Evolutionary conservation across 371 early-diverging fungal species (phyloP).

Genomic region (Umbelopsis sp.): DNA sequence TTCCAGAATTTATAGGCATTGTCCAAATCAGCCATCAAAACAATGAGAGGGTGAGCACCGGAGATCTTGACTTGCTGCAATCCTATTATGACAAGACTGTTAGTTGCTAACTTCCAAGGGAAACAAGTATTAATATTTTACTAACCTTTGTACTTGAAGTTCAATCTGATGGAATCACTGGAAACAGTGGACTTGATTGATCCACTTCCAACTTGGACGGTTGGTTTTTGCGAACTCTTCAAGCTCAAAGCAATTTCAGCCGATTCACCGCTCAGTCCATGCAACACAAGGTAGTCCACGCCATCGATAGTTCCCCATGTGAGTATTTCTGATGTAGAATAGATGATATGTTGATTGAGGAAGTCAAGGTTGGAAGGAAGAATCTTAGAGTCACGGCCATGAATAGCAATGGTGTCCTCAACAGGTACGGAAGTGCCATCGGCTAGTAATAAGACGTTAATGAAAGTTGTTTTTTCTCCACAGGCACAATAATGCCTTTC

Average conservation of each 20-base stretch:
- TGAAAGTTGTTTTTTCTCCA: background rate
- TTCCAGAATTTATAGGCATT: slow-evolving; percentile 20
- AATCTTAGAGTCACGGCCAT: slow-evolving; percentile 34
- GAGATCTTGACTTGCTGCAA: slow-evolving; percentile 3
- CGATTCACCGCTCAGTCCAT: slow-evolving; percentile 27
- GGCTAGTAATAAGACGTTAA: background rate
- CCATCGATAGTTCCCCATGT: slow-evolving; percentile 25
- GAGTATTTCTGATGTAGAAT: slow-evolving; percentile 30
- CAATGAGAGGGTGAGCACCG: slow-evolving; percentile 2
- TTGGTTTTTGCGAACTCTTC: background rate
- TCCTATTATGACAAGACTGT: background rate
- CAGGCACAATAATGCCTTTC: background rate
- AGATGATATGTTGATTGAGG: slow-evolving; percentile 29
- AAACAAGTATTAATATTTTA: background rate
- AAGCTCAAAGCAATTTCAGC: slow-evolving; percentile 27
- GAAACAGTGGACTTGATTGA: slow-evolving; percentile 2
- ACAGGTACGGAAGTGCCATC: slow-evolving; percentile 7
- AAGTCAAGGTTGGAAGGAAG: slow-evolving; percentile 29
- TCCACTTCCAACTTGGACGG: slow-evolving; percentile 9
- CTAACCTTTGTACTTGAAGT: background rate
- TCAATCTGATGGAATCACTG: background rate
- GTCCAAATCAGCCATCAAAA: slow-evolving; percentile 19
- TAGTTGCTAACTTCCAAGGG: background rate
- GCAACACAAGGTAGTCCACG: slow-evolving; percentile 25
- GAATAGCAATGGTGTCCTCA: slow-evolving; percentile 18